Conservation (phyloP, 345 rosid species). For the rapeseed (Brassica napus) region DNA sequence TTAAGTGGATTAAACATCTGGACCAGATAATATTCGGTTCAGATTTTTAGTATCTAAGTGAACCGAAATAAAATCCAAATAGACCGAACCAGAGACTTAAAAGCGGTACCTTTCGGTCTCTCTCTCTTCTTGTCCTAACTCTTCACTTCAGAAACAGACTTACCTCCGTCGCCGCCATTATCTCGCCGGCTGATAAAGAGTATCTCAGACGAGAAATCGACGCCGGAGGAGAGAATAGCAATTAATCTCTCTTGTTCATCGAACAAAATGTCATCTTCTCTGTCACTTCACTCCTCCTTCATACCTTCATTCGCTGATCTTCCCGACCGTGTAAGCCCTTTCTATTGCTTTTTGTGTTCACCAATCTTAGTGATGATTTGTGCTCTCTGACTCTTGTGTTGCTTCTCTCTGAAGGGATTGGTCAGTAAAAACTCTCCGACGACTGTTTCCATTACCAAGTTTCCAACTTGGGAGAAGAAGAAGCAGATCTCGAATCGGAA, state of each 20-base stretch:
- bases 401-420: conserved; percentile 43
- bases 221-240: conserved; percentile 23
- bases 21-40: background rate
- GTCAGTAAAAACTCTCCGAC: conserved; percentile 13
- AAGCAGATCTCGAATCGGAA: conserved; percentile 32
- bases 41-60: background rate
- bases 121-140: background rate
- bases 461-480: conserved; percentile 39
- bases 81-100: conserved; percentile 28
- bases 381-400: conserved; percentile 4
- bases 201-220: conserved; percentile 9
- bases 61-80: conserved; percentile 9
- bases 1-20: background rate
- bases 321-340: conserved; percentile 35
- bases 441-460: conserved; percentile 38
- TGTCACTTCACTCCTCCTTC: conserved; percentile 36
- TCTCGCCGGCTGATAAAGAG: background rate
- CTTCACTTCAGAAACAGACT: background rate
- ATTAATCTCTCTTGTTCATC: background rate
- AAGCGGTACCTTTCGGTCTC: background rate
- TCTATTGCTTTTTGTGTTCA: background rate
- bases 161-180: conserved; percentile 26
- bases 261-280: conserved; percentile 42
- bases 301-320: conserved; percentile 33
- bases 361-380: background rate